Evolutionary conservation across 257 asterid species (phyloP).

Genomic region (Gynochthodes officinalis): DNA sequence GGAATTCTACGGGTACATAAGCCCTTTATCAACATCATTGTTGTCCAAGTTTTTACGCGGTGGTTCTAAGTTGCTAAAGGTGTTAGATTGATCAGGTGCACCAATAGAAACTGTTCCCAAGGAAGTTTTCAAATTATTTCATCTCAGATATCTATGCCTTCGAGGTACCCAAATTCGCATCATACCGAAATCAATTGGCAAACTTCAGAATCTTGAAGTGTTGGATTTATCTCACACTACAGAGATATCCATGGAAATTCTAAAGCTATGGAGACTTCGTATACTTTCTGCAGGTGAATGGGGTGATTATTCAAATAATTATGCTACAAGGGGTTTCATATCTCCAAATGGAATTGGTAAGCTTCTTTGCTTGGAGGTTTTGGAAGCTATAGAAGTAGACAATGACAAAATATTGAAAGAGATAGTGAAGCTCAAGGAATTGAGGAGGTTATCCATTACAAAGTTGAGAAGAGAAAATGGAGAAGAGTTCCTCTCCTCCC

Average conservation of each 20-base stretch:
- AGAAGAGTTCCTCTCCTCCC: background rate
- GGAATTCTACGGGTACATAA: background rate
- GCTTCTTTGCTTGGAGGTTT: background rate
- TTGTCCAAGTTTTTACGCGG: background rate
- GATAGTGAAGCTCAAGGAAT: slow-evolving; percentile 8
- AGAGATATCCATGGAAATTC: slow-evolving; percentile 8
- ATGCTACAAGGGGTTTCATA: background rate
- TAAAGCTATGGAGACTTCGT: slow-evolving; percentile 8
- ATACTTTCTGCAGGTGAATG: background rate
- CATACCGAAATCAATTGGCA: background rate
- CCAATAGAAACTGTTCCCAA: background rate
- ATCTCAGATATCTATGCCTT: slow-evolving; percentile 12
- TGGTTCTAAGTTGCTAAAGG: background rate
- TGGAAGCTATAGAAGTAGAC: background rate
- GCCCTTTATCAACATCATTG: background rate
- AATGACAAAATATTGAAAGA: background rate
- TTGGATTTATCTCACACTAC: slow-evolving; percentile 2
- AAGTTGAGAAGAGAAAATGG: slow-evolving; percentile 12
- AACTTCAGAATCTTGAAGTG: slow-evolving; percentile 15
- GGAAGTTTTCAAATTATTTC: slow-evolving; percentile 8
- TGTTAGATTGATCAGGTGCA: slow-evolving; percentile 4
- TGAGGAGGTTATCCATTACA: background rate
- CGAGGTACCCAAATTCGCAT: background rate
- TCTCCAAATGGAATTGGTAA: slow-evolving; percentile 1
- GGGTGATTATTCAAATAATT: background rate